Percentiles rank a stretch among this genome's conserved stretches.
Evolutionary conservation across 345 rosid genomes (phyloP).

Genomic region (Gossypium arboreum): DNA sequence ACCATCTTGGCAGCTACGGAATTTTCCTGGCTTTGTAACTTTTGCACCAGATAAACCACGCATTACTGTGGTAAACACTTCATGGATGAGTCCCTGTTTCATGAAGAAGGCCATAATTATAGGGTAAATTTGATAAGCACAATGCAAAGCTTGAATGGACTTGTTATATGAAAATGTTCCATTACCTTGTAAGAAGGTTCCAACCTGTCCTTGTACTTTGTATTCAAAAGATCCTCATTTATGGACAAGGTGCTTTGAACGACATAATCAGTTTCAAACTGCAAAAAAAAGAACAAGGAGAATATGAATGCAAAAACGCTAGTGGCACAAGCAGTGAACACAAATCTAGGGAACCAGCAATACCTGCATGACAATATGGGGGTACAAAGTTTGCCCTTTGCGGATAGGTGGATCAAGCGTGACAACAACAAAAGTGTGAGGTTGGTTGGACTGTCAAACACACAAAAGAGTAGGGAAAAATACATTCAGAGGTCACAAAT

Average conservation of each 20-base stretch:
- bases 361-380: conserved; percentile 94
- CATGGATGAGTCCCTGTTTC: conserved; percentile 85
- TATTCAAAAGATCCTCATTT: conserved; percentile 65
- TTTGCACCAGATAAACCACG: conserved; percentile 93
- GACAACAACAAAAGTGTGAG: conserved; percentile 84
- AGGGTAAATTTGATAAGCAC: conserved; percentile 5
- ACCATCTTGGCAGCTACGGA: conserved; percentile 94
- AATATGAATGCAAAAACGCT: conserved; percentile 5
- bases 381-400: conserved; percentile 92
- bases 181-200: conserved; percentile 78
- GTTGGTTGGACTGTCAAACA: conserved; percentile 76
- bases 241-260: conserved; percentile 57
- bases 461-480: conserved; percentile 10
- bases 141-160: background rate
- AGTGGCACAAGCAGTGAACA: background rate
- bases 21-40: conserved; percentile 93
- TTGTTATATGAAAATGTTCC: conserved; percentile 1
- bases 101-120: background rate
- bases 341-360: conserved; percentile 1
- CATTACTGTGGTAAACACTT: conserved; percentile 83
- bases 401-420: conserved; percentile 97
- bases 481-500: background rate
- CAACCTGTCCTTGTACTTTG: conserved; percentile 89
- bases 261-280: conserved; percentile 84
- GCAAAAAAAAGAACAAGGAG: conserved; percentile 12